Evolutionary conservation across 1,284 basidiomycete species (phyloP), one percentile per base, ranked within the genome.

Genomic region (Ceratobasidium sp.): DNA sequence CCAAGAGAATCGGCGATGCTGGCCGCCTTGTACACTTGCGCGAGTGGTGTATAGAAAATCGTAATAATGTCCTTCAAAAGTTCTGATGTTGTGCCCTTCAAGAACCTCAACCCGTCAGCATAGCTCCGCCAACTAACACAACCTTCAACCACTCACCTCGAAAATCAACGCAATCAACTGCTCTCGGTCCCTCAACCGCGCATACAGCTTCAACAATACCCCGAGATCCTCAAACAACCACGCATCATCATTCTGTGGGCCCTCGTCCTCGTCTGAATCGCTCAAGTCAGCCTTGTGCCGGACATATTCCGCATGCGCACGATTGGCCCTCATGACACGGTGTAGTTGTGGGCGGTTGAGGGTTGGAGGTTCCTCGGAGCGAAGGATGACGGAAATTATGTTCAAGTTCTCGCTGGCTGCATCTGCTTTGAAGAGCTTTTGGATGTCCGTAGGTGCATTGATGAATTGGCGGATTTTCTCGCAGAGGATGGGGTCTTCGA

Each of bases 61-160:
- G 98, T 99, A 79, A 99, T 96, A 76, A 99, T 99, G 81, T 99
- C 98, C 83, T 97, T 99, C 79, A 99, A 86, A 50, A 99, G 85
- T 62, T 99, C 97, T 2, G 98, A 91, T 0, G 98, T 99, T 51
- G 92, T 93, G 15, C 97, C 96, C 95, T 97, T 76, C 1, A 57
- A 50, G 33, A 29, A 31, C 11, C 4, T 41, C 36, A 41, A 50
- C n/a, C 22, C 9, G 54, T 75, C 7, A 62, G 75, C 45, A 67
- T 48, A 27, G 1, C 48, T 1, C 15, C 22, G 67, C 64, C 47
- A 5, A 29, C 9, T 22, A 33, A 9, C 36, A 1, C 4, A 73
- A 27, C 50, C 56, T 41, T n/a, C n/a, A 36, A 22, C 5, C 67
- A 81, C 88, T 76, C 74, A 91, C 96, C 89, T 99, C 97, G 79